Evolutionary conservation across 495 filamentous ascomycete genomes (phyloP), one percentile per base, ranked within the genome.

Genomic region (Podospora pseudoanserina): DNA sequence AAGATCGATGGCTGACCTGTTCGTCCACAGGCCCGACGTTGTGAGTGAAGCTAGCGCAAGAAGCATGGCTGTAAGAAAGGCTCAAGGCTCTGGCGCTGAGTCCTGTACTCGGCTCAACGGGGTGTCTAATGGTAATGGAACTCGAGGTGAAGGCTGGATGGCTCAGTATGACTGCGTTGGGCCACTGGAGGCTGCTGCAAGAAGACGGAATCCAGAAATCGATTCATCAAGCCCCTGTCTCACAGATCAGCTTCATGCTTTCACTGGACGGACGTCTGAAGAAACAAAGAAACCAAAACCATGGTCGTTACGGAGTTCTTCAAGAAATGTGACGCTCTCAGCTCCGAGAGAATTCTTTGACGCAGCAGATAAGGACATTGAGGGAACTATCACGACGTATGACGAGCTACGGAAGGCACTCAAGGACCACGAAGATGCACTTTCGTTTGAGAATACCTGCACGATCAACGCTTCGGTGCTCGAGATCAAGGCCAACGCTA

Each of bases 401-500:
- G 60, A 71, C 13, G 6, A 27, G 5, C 15, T 71, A 44, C 72
- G 74, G 16, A 3, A 63, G 0, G 54, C 72, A 28, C n/a, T 72
- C 34, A 11, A 23, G 1, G 5, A 7, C 16, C 61, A 69, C 23
- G 76, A 78, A 44, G 27, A 63, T 16, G 68, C 61, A 2, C 62
- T 78, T 56, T 69, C 62, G 5, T 78, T 76, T 28, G 74, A 76
- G 15, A 65, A 65, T 63, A 66, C 54, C 34, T 72, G 70, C 70
- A 60, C 30, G 11, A 49, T 53, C 44, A 68, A 58, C 7, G 76
- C 76, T 0, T 65, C 27, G 5, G 3, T 20, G 16, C 44, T 58
- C 3, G 77, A 79, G 64, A 63, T 20, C 5, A 11, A 63, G n/a
- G 82, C 79, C 61, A 76, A 80, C 66, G 49, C 70, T 18, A 72